These are phyloP conservation scores for Liriodendron chinense DNA, from an alignment of 164 flowering plant genomes.

Conservation along the genomic window DNA sequence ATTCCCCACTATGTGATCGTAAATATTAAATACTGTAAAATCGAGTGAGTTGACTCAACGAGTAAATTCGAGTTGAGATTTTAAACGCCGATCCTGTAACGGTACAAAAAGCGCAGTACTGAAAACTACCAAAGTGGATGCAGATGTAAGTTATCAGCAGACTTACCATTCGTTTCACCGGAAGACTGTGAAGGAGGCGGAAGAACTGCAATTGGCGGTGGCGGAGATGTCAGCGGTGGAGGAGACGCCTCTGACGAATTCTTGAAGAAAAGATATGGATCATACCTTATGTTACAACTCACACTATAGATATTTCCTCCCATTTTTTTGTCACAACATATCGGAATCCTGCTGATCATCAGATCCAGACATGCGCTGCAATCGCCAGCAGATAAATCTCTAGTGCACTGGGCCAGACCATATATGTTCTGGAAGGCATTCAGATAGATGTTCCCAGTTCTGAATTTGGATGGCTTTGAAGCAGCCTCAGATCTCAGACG, in stretches of 20 bases:
- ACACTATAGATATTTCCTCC: constrained; percentile 33
- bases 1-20: too few species aligned
- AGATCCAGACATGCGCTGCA: constrained; percentile 26
- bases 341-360: constrained; percentile 6
- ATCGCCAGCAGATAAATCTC: constrained; percentile 20
- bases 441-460: constrained; percentile 14
- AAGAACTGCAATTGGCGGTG: too few species aligned
- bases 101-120: too few species aligned
- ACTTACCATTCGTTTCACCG: too few species aligned
- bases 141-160: too few species aligned
- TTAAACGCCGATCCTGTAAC: too few species aligned
- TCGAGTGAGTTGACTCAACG: too few species aligned
- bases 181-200: too few species aligned
- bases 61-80: too few species aligned
- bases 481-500: constrained; percentile 19
- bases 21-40: too few species aligned
- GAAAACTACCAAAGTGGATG: too few species aligned
- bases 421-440: constrained; percentile 11
- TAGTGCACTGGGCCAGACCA: constrained; percentile 45
- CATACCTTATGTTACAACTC: constrained; percentile 39
- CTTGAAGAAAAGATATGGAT: constrained; percentile 24
- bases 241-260: background rate
- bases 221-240: too few species aligned
- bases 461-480: constrained; percentile 13
- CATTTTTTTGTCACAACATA: constrained; percentile 13